Base-by-base conservation (phyloP, 768 basidiomycete genomes). In the Leucocoprinus sp. region DNA sequence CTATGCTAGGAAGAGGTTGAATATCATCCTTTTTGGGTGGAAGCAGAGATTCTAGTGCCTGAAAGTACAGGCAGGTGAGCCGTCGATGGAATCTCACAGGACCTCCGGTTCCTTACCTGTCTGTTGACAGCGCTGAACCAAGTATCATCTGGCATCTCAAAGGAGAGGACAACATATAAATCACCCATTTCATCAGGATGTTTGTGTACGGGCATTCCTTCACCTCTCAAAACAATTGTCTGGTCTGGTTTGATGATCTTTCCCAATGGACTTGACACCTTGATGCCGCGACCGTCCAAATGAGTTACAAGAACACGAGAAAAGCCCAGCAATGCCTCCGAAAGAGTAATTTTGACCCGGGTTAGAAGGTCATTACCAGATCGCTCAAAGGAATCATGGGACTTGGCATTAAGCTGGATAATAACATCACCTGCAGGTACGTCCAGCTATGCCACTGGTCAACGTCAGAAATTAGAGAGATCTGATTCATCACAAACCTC, bases 281-380 rank as follows among this genome's bases (percentile, higher is more conserved):
- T 79, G 42, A 97, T 72, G n/a, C 92, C 92, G 11, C 92, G 79
- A 8, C 93, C 93, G 57, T 99, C 95, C 23, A 99, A 72, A 60
- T 99, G 95, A 5, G 83, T 87, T 47, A 99, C 68, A 18, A 96
- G 65, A 51, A 97, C 83, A 21, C 95, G 80, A 37, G 83, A 87
- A 67, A 99, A 93, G n/a, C 95, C 95, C 43, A 96, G 75, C 8
- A 98, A 75, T 2, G 93, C 89, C 64, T 99, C 95, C 8, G 93
- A 93, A 22, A 98, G 71, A 0, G 91, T 93, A 46, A 99, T 83
- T 37, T 81, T 80, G 46, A 92, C 78, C 24, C 76, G 80, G 2
- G 88, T 80, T 29, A 87, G 69, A 24, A 99, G 74, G 57, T 93
- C 85, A 49, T 79, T 78, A 42, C 85, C 85, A 8, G 83, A 81